Conservation (phyloP, 2,329 filamentous ascomycete species). For the Tolypocladium guangdongense region DNA sequence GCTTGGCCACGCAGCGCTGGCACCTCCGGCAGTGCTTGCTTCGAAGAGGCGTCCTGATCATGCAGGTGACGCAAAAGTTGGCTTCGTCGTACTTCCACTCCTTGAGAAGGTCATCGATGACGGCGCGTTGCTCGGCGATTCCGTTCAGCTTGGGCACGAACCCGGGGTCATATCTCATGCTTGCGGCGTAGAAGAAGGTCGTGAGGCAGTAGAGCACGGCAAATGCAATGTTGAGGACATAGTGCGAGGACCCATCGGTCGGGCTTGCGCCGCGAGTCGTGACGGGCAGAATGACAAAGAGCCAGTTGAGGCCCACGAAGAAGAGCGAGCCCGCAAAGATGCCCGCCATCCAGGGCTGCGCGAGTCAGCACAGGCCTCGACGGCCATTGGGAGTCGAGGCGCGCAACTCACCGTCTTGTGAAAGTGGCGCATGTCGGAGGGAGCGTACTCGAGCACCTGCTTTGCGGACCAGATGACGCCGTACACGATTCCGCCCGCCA, state of each 20-base stretch:
- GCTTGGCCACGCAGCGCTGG: constrained; percentile 84
- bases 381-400: neutral
- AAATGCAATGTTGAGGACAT: constrained; percentile 73
- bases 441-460: constrained; percentile 70
- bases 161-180: constrained; percentile 83
- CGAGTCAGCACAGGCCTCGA: constrained; percentile 3
- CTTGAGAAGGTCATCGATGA: constrained; percentile 77
- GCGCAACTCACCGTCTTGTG: constrained; percentile 64
- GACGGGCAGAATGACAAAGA: constrained; percentile 56
- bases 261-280: constrained; percentile 14
- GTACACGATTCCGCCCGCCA: constrained; percentile 55
- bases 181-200: constrained; percentile 74
- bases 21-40: constrained; percentile 95
- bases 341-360: constrained; percentile 78
- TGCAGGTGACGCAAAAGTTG: constrained; percentile 89
- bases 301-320: constrained; percentile 66
- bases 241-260: constrained; percentile 29
- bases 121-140: constrained; percentile 77
- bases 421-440: constrained; percentile 77
- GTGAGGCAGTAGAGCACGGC: constrained; percentile 52
- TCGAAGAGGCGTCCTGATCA: constrained; percentile 83
- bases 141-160: constrained; percentile 86
- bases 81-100: constrained; percentile 86
- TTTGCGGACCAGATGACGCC: constrained; percentile 67
- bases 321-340: constrained; percentile 86